phyloP scores from a whole-genome alignment of 768 basidiomycete genomes.

The Lactarius sanguifluus region DNA sequence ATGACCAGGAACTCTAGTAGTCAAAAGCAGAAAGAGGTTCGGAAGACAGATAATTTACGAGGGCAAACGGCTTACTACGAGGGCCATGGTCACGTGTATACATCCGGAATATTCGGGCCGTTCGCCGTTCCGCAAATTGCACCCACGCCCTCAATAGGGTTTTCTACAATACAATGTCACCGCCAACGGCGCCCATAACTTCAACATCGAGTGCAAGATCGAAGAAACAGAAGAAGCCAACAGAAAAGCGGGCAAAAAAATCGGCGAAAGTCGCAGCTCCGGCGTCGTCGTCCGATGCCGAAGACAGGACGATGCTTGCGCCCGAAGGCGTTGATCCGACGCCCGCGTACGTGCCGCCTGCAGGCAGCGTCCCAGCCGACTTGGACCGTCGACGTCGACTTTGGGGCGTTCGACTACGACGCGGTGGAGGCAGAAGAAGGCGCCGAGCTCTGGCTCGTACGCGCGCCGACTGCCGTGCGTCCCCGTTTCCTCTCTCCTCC shows the following conservation, averaged over 20 bases:
- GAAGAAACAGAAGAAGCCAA: conserved; percentile 1
- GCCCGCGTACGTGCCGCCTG: conserved; percentile 3
- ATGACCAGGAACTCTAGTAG: background rate
- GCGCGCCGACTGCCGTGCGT: conserved; percentile 24
- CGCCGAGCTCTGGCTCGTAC: conserved; percentile 30
- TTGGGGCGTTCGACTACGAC: conserved; percentile 30
- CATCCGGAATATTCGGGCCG: background rate
- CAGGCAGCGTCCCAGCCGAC: background rate
- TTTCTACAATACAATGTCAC: background rate
- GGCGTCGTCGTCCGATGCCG: background rate
- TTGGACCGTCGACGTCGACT: conserved; percentile 23
- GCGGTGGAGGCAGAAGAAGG: conserved; percentile 21
- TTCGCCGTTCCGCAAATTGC: background rate
- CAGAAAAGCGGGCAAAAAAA: background rate
- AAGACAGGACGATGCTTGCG: background rate
- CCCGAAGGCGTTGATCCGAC: background rate
- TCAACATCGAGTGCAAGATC: background rate
- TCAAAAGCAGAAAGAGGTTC: background rate
- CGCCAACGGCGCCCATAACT: background rate
- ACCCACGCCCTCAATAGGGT: too few species aligned
- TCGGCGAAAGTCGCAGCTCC: background rate
- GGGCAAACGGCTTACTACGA: too few species aligned
- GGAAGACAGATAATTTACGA: too few species aligned
- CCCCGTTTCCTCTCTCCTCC: too few species aligned
- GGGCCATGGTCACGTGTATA: background rate